These are phyloP conservation scores for Plicaturopsis crispa DNA, from an alignment of 768 basidiomycete species.

Conservation along the genomic window DNA sequence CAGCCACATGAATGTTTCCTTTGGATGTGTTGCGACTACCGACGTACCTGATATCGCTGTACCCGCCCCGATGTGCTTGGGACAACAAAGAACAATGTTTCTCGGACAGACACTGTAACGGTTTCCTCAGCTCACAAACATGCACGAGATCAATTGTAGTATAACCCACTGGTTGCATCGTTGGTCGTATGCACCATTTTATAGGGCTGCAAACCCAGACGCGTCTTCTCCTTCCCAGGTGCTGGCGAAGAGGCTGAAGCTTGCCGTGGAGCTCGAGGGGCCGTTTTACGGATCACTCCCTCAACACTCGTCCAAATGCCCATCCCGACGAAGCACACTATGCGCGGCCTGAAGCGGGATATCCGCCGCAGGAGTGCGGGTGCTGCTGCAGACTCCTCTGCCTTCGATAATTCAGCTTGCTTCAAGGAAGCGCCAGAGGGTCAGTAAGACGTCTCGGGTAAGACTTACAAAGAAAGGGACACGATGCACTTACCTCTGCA, in stretches of 20 bases:
- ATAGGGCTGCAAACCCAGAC: constrained; percentile 40
- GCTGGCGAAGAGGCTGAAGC: constrained; percentile 2
- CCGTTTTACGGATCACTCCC: constrained; percentile 27
- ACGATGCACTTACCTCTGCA: constrained; percentile 34
- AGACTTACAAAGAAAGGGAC: constrained; percentile 1
- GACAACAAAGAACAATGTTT: constrained; percentile 69
- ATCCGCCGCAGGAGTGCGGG: constrained; percentile 57
- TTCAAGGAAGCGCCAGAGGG: constrained; percentile 10
- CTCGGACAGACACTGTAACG: constrained; percentile 19
- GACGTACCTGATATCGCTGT: constrained; percentile 57
- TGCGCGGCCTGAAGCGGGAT: constrained; percentile 41
- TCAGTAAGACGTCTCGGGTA: too few species aligned
- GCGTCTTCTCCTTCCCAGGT: constrained; percentile 11
- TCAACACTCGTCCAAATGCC: constrained; percentile 44
- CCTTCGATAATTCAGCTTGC: constrained; percentile 47
- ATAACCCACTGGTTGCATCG: too few species aligned
- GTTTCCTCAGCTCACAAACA: too few species aligned
- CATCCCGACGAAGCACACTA: constrained; percentile 77
- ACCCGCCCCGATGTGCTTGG: constrained; percentile 76
- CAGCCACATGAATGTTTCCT: not conserved
- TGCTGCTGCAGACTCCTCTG: constrained; percentile 48
- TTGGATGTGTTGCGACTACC: not conserved
- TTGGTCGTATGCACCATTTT: not conserved
- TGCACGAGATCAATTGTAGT: too few species aligned
- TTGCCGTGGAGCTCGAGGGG: too few species aligned